These are phyloP conservation scores for Calonectria naviculata DNA, from an alignment of 2,329 filamentous ascomycete species.

Conservation along the genomic window DNA sequence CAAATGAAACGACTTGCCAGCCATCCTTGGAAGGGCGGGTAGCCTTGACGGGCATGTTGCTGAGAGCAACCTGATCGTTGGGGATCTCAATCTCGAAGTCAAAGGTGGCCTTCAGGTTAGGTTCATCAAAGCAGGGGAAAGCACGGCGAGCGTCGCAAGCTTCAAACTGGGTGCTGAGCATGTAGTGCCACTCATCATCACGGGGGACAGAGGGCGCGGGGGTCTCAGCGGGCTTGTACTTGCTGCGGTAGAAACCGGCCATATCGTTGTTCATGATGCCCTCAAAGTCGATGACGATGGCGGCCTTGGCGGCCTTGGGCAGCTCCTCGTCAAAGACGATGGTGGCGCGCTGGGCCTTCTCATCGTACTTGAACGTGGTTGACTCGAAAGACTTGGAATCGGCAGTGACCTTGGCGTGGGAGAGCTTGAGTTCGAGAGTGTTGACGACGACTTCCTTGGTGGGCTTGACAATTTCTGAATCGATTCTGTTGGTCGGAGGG, in stretches of 20 bases:
- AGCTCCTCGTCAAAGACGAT: constrained; percentile 81
- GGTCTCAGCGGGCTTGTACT: constrained; percentile 85
- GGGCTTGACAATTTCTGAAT: constrained; percentile 76
- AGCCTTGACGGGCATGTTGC: constrained; percentile 93
- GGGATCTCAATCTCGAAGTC: constrained; percentile 94
- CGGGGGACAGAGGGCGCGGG: constrained; percentile 82
- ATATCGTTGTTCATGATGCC: constrained; percentile 90
- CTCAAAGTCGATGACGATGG: constrained; percentile 78
- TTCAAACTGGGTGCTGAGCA: constrained; percentile 98
- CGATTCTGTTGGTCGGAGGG: constrained; percentile 66
- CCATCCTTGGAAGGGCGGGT: constrained; percentile 69
- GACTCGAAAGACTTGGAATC: constrained; percentile 69
- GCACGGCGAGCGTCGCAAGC: constrained; percentile 93
- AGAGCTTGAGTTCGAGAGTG: constrained; percentile 83
- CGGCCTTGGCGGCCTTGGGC: constrained; percentile 72
- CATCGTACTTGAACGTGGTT: constrained; percentile 81
- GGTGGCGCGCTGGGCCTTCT: constrained; percentile 84
- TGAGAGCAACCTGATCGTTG: constrained; percentile 86
- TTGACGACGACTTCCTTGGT: constrained; percentile 87
- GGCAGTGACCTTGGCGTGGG: constrained; percentile 69
- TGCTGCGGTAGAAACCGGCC: constrained; percentile 93
- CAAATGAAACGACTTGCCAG: constrained; percentile 81
- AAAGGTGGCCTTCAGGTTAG: constrained; percentile 95
- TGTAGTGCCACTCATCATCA: constrained; percentile 74
- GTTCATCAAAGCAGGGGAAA: constrained; percentile 98